Evolutionary conservation across 23 red algal genomes (phyloP).

Genomic region (Pyropia yezoensis): DNA sequence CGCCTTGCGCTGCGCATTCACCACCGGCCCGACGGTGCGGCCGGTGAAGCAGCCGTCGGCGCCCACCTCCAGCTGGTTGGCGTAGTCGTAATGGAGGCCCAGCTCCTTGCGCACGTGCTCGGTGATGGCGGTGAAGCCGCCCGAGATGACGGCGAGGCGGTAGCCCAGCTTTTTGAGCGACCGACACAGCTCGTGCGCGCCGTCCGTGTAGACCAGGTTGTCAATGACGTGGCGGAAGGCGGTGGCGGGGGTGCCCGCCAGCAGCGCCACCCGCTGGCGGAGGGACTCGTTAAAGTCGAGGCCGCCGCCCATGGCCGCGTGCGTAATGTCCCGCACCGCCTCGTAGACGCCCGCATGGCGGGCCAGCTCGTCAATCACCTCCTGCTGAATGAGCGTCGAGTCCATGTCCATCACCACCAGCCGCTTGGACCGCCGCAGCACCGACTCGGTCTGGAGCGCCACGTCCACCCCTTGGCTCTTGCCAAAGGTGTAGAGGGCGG

Average conservation of each 20-base stretch:
- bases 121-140: slow-evolving; percentile 81
- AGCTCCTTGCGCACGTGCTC: slow-evolving; percentile 71
- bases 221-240: slow-evolving; percentile 84
- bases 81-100: slow-evolving; percentile 80
- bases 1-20: slow-evolving; percentile 91
- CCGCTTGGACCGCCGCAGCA: slow-evolving; percentile 69
- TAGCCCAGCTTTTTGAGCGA: slow-evolving; percentile 89
- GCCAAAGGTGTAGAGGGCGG: slow-evolving; percentile 69
- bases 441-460: slow-evolving; percentile 75
- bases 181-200: slow-evolving; percentile 57
- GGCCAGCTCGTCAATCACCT: slow-evolving; percentile 98
- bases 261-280: slow-evolving; percentile 45
- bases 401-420: slow-evolving; percentile 99
- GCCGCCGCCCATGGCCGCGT: slow-evolving; percentile 76
- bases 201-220: slow-evolving; percentile 80
- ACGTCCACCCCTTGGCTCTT: slow-evolving; percentile 53
- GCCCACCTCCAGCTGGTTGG: slow-evolving; percentile 82
- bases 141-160: slow-evolving; percentile 88
- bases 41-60: slow-evolving; percentile 82
- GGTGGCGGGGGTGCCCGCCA: slow-evolving; percentile 63
- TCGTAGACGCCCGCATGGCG: slow-evolving; percentile 85
- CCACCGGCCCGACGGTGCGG: slow-evolving; percentile 72
- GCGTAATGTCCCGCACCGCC: slow-evolving; percentile 87
- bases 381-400: slow-evolving; percentile 94
- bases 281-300: slow-evolving; percentile 91